Evolutionary conservation across 1,284 basidiomycete genomes (phyloP).

Genomic region (Apiotrichum siamense): DNA sequence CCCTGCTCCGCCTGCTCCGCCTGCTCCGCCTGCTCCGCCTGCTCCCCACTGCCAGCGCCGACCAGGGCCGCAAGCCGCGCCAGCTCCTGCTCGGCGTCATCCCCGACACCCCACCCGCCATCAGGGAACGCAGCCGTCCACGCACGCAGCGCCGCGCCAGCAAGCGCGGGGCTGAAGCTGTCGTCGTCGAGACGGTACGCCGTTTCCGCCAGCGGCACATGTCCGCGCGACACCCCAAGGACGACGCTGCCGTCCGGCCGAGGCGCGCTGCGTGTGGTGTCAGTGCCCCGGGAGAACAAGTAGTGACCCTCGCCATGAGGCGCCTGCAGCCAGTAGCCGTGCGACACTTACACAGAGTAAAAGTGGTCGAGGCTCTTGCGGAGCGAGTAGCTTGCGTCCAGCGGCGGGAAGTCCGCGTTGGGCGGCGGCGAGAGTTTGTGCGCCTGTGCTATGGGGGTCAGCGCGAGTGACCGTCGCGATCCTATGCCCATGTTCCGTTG

Average conservation of each 20-base stretch:
- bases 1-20: not conserved
- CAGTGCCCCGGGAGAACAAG: no score
- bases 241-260: slow-evolving; percentile 33
- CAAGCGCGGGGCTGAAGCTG: slow-evolving; percentile 11
- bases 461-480: not conserved
- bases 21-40: not conserved
- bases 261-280: slow-evolving; percentile 18
- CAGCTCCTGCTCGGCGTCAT: not conserved
- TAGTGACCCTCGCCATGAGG: not conserved
- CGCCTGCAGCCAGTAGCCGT: not conserved
- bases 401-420: slow-evolving; percentile 16
- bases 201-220: not conserved
- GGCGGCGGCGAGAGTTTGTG: slow-evolving; percentile 28
- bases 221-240: slow-evolving; percentile 28
- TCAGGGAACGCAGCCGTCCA: slow-evolving; percentile 18
- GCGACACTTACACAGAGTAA: slow-evolving; percentile 33
- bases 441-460: slow-evolving; percentile 29
- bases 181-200: slow-evolving; percentile 25
- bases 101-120: slow-evolving; percentile 17
- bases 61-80: not conserved
- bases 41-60: not conserved
- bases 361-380: slow-evolving; percentile 29
- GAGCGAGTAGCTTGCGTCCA: slow-evolving; percentile 32
- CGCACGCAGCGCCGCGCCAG: slow-evolving; percentile 12
- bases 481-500: not conserved